Conservation (phyloP, 371 early-diverging fungal genomes). For the Neoconidiobolus thromboides region DNA sequence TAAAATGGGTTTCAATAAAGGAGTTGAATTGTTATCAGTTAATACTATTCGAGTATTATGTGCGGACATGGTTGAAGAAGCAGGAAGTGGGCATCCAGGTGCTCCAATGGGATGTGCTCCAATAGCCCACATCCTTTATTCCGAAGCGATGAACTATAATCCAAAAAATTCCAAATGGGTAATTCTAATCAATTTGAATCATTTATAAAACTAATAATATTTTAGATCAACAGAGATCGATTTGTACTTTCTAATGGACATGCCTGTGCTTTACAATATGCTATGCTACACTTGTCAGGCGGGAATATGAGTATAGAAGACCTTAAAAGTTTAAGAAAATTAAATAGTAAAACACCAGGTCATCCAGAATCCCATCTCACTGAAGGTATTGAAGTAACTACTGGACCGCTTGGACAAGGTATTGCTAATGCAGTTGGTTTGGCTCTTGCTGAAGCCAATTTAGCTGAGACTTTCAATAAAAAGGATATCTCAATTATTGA, state of each 20-base stretch:
- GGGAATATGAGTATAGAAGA: constrained; percentile 81
- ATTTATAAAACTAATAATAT: neutral
- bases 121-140: constrained; percentile 85
- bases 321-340: constrained; percentile 82
- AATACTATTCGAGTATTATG: constrained; percentile 87
- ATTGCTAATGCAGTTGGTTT: constrained; percentile 92
- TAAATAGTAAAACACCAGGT: constrained; percentile 77
- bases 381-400: constrained; percentile 90
- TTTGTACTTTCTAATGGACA: constrained; percentile 99
- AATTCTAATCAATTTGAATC: neutral
- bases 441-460: constrained; percentile 75
- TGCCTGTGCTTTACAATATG: constrained; percentile 90
- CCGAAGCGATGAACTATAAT: constrained; percentile 56
- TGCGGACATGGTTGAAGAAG: constrained; percentile 85
- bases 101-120: constrained; percentile 97
- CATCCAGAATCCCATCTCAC: constrained; percentile 82
- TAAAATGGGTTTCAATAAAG: too few relatives aligned
- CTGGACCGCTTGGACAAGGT: constrained; percentile 99
- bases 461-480: constrained; percentile 78
- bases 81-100: constrained; percentile 96
- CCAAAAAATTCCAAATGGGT: constrained; percentile 73
- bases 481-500: constrained; percentile 62
- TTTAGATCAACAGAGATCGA: constrained; percentile 70
- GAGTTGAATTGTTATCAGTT: too few relatives aligned
- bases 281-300: constrained; percentile 75